A percentile compares a stretch with the other conserved stretches of the same genome.
These are phyloP conservation scores for Abelmoschus esculentus DNA, from an alignment of 345 rosid species.

Conservation along the genomic window DNA sequence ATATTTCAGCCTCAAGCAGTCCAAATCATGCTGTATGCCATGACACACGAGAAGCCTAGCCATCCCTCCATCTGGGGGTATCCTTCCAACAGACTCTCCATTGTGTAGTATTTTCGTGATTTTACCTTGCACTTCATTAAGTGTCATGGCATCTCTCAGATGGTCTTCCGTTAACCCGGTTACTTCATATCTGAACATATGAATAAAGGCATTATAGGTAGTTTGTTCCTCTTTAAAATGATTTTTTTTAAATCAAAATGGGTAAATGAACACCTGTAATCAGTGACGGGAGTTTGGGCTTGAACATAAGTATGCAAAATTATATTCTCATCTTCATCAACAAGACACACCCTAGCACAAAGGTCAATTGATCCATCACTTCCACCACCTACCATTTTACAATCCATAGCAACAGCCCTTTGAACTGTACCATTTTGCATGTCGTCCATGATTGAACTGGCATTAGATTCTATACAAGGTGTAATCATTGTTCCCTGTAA, in stretches of 20 bases:
- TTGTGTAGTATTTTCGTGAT: conserved; percentile 39
- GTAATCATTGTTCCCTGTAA: conserved; percentile 20
- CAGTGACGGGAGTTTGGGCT: conserved; percentile 45
- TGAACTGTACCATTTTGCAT: conserved; percentile 15
- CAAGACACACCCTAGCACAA: conserved; percentile 55
- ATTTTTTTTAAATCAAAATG: neutral
- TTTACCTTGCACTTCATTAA: conserved; percentile 39
- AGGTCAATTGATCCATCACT: conserved; percentile 42
- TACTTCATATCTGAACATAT: conserved; percentile 39
- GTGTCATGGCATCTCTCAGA: conserved; percentile 48
- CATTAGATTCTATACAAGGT: conserved; percentile 14
- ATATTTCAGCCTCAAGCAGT: conserved; percentile 51
- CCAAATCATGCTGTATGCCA: conserved; percentile 51
- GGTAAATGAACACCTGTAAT: conserved; percentile 42
- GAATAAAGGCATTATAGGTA: neutral
- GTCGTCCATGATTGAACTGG: conserved; percentile 6
- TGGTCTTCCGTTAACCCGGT: conserved; percentile 68
- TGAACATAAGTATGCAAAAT: conserved; percentile 48
- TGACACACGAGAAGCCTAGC: conserved; percentile 69
- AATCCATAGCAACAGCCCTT: conserved; percentile 58
- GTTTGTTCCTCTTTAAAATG: neutral
- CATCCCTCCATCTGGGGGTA: conserved; percentile 34
- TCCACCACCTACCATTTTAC: conserved; percentile 80
- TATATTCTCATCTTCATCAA: conserved; percentile 64
- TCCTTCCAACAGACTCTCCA: conserved; percentile 33